Evolutionary conservation across 2,329 filamentous ascomycete genomes (phyloP), one percentile per base, ranked within the genome.

Genomic region (Graphilbum fragrans): DNA sequence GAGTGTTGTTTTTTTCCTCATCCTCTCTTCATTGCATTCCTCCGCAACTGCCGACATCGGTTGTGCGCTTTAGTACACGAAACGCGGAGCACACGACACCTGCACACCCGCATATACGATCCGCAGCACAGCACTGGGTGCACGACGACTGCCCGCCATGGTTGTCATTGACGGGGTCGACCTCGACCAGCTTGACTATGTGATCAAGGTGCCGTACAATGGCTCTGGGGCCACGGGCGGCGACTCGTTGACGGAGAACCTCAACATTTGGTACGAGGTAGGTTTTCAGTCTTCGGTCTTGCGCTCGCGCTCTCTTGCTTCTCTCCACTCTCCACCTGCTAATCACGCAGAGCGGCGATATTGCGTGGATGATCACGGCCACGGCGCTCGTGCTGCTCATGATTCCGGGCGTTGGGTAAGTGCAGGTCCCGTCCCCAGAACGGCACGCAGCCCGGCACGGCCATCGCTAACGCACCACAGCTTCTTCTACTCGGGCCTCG

Each of bases 401-500:
- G 87, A 86, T 94, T 64, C 87, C 87, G 3, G 87, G 87, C 51
- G 86, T 94, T 52, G 87, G 85, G 55, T 73, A 61, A 57, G 69
- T 62, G 45, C 35, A 42, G 39, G n/a, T n/a, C n/a, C n/a, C n/a
- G n/a, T n/a, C n/a, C n/a, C n/a, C n/a, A 31, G 18, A 31, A 38
- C 25, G 2, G 23, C 36, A 36, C 21, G 22, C 25, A 18, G 25
- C 25, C 8, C n/a, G n/a, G n/a, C n/a, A n/a, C n/a, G n/a, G n/a
- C n/a, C n/a, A n/a, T n/a, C n/a, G n/a, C n/a, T n/a, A n/a, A n/a
- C n/a, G 12, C 29, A 12, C 14, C 41, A 36, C 47, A 70, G 69
- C 45, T 93, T 94, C 72, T 94, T 94, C 71, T 94, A 94, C 65
- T 93, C 86, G 12, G 87, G 87, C 46, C 77, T 94, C 18, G 86